phyloP scores from a whole-genome alignment of 2,329 filamentous ascomycete species.

The Lithohypha guttulata region DNA sequence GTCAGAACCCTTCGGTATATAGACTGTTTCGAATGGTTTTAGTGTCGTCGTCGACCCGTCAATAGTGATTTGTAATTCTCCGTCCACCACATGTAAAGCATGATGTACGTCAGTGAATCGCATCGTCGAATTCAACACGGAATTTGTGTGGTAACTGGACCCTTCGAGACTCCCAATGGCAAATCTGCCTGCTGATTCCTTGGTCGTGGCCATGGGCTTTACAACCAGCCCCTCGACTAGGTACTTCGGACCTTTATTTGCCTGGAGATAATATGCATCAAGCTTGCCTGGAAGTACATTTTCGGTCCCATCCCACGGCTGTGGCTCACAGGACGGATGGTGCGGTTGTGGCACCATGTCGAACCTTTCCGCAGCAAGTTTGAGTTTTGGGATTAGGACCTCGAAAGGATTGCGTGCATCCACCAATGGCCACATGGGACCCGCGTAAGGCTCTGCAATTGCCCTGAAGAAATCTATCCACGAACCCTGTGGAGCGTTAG shows the following conservation, averaged over 20 bases:
- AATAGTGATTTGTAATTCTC: conserved; percentile 36
- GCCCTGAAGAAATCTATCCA: conserved; percentile 53
- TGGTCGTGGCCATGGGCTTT: conserved; percentile 39
- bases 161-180: conserved; percentile 44
- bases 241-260: conserved; percentile 40
- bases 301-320: conserved; percentile 35
- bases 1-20: conserved; percentile 37
- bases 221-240: conserved; percentile 37
- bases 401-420: conserved; percentile 40
- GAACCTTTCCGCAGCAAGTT: conserved; percentile 44
- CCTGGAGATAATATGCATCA: conserved; percentile 42
- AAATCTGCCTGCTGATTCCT: conserved; percentile 40
- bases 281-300: conserved; percentile 30
- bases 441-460: conserved; percentile 42
- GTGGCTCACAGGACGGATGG: conserved; percentile 33
- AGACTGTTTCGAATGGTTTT: conserved; percentile 39
- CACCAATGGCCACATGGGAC: conserved; percentile 40
- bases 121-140: conserved; percentile 29
- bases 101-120: conserved; percentile 42
- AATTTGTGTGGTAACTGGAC: conserved; percentile 29
- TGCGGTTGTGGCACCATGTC: conserved; percentile 45
- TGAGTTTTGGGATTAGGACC: conserved; percentile 27
- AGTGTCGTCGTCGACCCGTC: conserved; percentile 27
- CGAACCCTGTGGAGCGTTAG: too few species aligned
- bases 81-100: conserved; percentile 40